Conservation (phyloP, 805 yeast species). For the Wickerhamomyces ciferrii region DNA sequence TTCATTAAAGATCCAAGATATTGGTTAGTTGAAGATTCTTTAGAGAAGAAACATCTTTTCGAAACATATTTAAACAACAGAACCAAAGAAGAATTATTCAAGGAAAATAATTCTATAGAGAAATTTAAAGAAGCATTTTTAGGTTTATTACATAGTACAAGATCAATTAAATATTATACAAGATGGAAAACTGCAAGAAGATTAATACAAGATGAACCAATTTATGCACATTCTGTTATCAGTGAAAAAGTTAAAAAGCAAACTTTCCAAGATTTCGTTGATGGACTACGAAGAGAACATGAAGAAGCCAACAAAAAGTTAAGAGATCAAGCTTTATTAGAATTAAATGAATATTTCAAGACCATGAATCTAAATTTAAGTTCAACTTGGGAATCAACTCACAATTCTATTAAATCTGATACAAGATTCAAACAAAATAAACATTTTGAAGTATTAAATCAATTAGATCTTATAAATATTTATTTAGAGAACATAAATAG, state of each 20-base stretch:
- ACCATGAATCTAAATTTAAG: slow-evolving; percentile 22
- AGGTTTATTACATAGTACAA: slow-evolving; percentile 36
- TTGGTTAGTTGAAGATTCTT: slow-evolving; percentile 61
- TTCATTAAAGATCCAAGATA: slow-evolving; percentile 58
- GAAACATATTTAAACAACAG: slow-evolving; percentile 57
- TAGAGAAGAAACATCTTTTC: slow-evolving; percentile 53
- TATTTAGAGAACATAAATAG: slow-evolving; percentile 33
- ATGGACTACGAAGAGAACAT: slow-evolving; percentile 27
- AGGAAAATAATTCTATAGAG: slow-evolving; percentile 47
- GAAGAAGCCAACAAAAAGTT: slow-evolving; percentile 19
- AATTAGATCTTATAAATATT: slow-evolving; percentile 53
- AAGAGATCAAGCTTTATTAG: slow-evolving; percentile 44
- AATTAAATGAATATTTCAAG: slow-evolving; percentile 46
- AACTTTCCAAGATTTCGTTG: slow-evolving; percentile 48
- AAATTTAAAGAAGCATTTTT: slow-evolving; percentile 51
- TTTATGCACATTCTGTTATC: slow-evolving; percentile 54
- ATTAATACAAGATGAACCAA: slow-evolving; percentile 58
- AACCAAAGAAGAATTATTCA: slow-evolving; percentile 43
- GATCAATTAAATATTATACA: slow-evolving; percentile 47
- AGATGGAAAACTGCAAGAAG: slow-evolving; percentile 58
- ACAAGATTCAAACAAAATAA: slow-evolving; percentile 53
- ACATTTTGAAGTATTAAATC: slow-evolving; percentile 45
- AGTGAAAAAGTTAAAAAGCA: slow-evolving; percentile 52
- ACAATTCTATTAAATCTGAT: slow-evolving; percentile 26
- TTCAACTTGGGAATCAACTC: slow-evolving; percentile 16